These are phyloP conservation scores for Hypomontagnella monticulosa DNA, from an alignment of 495 filamentous ascomycete species.

Conservation along the genomic window DNA sequence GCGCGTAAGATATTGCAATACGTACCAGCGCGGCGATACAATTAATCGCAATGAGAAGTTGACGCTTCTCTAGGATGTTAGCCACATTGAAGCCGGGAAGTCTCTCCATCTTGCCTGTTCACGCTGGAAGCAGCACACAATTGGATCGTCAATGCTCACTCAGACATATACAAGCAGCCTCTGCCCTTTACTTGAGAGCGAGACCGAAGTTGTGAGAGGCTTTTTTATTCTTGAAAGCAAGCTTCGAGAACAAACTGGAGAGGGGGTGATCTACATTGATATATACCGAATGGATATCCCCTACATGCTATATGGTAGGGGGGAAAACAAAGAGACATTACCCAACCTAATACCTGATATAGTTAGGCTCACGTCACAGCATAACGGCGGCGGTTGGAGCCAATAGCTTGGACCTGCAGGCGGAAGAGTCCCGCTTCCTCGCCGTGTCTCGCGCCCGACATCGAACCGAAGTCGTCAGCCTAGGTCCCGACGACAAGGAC, in stretches of 20 bases:
- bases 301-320: neutral
- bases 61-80: conserved; percentile 68
- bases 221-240: conserved; percentile 14
- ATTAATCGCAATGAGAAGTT: conserved; percentile 72
- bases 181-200: conserved; percentile 1
- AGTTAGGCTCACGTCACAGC: conserved; percentile 21
- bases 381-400: conserved; percentile 12
- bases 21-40: conserved; percentile 64
- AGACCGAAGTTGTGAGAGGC: conserved; percentile 16
- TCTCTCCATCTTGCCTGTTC: conserved; percentile 41
- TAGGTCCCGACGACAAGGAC: neutral
- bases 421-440: conserved; percentile 22
- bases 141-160: conserved; percentile 13
- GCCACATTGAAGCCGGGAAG: conserved; percentile 66
- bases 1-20: neutral
- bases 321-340: conserved; percentile 2
- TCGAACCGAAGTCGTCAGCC: conserved; percentile 23
- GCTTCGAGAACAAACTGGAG: conserved; percentile 15
- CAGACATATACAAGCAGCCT: neutral
- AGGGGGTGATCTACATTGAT: conserved; percentile 32
- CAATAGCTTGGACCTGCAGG: conserved; percentile 4
- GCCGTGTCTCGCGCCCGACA: conserved; percentile 34
- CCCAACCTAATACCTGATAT: conserved; percentile 18
- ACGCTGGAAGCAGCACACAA: conserved; percentile 4
- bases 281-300: conserved; percentile 26